These are phyloP conservation scores for Aspergillus ellipticus DNA, from an alignment of 495 filamentous ascomycete species.

Conservation along the genomic window DNA sequence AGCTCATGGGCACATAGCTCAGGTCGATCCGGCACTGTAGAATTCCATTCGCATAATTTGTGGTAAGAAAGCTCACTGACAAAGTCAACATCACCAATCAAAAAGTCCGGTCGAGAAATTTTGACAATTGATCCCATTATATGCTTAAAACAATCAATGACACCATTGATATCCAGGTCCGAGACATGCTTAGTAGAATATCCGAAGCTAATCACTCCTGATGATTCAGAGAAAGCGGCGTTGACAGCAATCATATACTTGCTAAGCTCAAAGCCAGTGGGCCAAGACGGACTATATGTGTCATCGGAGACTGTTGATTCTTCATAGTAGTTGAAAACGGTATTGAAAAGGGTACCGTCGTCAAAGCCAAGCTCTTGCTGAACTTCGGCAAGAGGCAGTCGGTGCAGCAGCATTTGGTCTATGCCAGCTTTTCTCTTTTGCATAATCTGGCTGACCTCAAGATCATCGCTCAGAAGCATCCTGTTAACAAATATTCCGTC, in stretches of 20 bases:
- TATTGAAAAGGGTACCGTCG: conserved; percentile 48
- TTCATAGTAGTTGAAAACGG: conserved; percentile 38
- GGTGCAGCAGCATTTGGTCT: conserved; percentile 31
- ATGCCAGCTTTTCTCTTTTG: conserved; percentile 32
- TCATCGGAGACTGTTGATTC: conserved; percentile 6
- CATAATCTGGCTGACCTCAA: conserved; percentile 32
- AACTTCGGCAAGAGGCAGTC: conserved; percentile 35
- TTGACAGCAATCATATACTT: conserved; percentile 56
- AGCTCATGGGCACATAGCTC: conserved; percentile 10
- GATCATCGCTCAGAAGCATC: conserved; percentile 31
- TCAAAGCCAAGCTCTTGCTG: conserved; percentile 35
- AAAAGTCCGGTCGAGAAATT: conserved; percentile 14
- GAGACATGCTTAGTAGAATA: conserved; percentile 39
- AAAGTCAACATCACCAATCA: conserved; percentile 25
- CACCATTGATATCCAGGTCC: conserved; percentile 28
- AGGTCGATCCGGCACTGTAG: conserved; percentile 6
- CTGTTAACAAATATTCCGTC: conserved; percentile 28
- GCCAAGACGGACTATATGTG: neutral
- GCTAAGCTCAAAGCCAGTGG: conserved; percentile 24
- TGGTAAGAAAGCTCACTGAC: conserved; percentile 9
- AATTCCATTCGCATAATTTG: conserved; percentile 10
- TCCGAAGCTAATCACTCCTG: conserved; percentile 34
- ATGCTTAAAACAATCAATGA: conserved; percentile 40
- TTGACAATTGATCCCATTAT: conserved; percentile 37
- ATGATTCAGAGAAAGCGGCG: conserved; percentile 45